phyloP scores from a whole-genome alignment of 768 basidiomycete genomes.

The Cubamyces sp. region DNA sequence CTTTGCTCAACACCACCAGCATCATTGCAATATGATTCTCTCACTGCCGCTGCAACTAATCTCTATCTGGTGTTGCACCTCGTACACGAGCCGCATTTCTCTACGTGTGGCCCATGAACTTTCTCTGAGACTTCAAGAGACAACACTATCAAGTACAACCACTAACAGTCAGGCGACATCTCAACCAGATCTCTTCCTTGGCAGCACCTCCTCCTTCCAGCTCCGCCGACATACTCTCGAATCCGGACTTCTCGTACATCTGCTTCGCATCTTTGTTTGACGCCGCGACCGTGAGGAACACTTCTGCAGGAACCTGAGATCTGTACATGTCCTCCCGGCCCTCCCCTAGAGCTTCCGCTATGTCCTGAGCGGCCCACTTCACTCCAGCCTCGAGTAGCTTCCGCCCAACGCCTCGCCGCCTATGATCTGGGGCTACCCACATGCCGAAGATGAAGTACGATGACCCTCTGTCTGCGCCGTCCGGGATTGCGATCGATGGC shows the following conservation, averaged over 20 bases:
- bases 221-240: not conserved
- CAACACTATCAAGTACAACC: no score
- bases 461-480: not conserved
- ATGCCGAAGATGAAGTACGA: conserved; percentile 8
- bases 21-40: no score
- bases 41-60: no score
- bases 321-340: not conserved
- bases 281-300: not conserved
- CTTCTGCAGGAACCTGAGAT: not conserved
- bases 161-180: not conserved
- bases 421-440: conserved; percentile 9
- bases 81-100: no score
- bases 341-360: no score
- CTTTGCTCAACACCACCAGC: no score
- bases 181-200: not conserved
- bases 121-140: no score
- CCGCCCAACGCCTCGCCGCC: conserved; percentile 1
- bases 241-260: conserved; percentile 2
- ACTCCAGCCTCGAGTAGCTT: not conserved
- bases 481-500: not conserved
- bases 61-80: no score
- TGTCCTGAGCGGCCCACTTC: not conserved
- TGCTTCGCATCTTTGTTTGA: not conserved
- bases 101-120: no score
- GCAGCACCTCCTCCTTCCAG: not conserved